Conservation (phyloP, 805 yeast species). For the Scheffersomyces stipitis region DNA sequence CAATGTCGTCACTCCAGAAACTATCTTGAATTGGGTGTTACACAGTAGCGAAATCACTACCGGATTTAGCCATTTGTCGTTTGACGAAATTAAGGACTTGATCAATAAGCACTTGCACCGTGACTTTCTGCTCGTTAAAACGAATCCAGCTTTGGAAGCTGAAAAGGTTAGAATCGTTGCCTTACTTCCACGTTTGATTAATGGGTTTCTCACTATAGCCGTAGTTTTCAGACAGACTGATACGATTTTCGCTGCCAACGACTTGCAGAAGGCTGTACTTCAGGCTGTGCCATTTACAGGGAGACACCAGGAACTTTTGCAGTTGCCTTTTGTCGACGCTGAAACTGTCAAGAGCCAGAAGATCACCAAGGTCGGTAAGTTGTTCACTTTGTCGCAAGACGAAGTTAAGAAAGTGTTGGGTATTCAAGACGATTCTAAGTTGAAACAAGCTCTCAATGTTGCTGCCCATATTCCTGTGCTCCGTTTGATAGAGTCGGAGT, state of each 20-base stretch:
- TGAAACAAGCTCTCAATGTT: constrained; percentile 50
- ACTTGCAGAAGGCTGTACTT: constrained; percentile 65
- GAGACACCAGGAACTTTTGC: constrained; percentile 65
- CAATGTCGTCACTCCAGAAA: constrained; percentile 56
- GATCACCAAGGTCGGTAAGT: constrained; percentile 67
- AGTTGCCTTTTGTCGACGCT: constrained; percentile 71
- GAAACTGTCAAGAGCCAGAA: constrained; percentile 42
- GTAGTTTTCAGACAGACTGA: constrained; percentile 74
- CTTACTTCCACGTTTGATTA: constrained; percentile 61
- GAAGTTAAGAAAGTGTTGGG: constrained; percentile 60
- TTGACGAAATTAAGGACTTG: constrained; percentile 50
- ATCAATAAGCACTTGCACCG: constrained; percentile 63
- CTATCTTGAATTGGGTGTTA: constrained; percentile 59
- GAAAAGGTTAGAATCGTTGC: constrained; percentile 59
- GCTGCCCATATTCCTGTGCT: constrained; percentile 70
- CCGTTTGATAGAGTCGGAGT: constrained; percentile 66
- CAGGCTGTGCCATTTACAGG: constrained; percentile 69
- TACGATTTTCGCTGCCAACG: constrained; percentile 57
- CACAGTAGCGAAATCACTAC: constrained; percentile 63
- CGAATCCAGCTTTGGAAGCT: constrained; percentile 22
- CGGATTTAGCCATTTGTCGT: constrained; percentile 39
- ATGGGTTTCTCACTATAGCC: constrained; percentile 79
- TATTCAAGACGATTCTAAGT: constrained; percentile 43
- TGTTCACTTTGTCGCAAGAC: constrained; percentile 57
- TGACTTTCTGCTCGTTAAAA: constrained; percentile 21